These are phyloP conservation scores for Chalciporus pseudorubinellus DNA, from an alignment of 768 basidiomycete genomes.

Conservation along the genomic window DNA sequence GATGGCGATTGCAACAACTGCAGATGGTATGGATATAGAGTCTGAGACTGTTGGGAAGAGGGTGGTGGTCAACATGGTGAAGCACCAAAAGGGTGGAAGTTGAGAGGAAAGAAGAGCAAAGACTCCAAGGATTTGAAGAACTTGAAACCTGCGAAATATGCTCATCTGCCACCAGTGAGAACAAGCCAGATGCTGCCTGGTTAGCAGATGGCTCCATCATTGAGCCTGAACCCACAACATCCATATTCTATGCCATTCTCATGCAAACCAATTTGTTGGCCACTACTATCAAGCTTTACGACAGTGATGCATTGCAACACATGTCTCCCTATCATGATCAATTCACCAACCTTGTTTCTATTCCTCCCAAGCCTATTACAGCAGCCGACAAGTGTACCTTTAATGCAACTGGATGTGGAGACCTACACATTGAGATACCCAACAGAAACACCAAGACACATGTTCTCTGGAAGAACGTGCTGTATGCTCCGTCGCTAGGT, in stretches of 20 bases:
- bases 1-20: constrained; percentile 1
- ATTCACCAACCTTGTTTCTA: constrained; percentile 4
- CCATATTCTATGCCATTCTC: background rate
- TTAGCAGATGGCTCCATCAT: background rate
- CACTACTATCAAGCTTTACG: background rate
- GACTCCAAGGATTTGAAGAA: background rate
- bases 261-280: background rate
- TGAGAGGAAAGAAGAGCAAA: background rate
- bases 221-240: background rate
- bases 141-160: too few relatives aligned
- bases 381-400: background rate
- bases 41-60: constrained; percentile 10
- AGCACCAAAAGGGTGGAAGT: constrained; percentile 1
- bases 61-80: constrained; percentile 3
- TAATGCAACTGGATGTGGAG: constrained; percentile 11
- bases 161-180: background rate
- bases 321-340: background rate
- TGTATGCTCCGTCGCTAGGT: background rate
- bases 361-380: constrained; percentile 27
- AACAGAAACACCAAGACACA: background rate
- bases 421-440: background rate
- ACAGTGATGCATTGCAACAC: background rate
- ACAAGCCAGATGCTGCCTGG: background rate
- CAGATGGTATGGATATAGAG: constrained; percentile 1
- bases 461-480: background rate